These are phyloP conservation scores for Colletotrichum chlorophyti DNA, from an alignment of 2,329 filamentous ascomycete genomes.

Conservation along the genomic window DNA sequence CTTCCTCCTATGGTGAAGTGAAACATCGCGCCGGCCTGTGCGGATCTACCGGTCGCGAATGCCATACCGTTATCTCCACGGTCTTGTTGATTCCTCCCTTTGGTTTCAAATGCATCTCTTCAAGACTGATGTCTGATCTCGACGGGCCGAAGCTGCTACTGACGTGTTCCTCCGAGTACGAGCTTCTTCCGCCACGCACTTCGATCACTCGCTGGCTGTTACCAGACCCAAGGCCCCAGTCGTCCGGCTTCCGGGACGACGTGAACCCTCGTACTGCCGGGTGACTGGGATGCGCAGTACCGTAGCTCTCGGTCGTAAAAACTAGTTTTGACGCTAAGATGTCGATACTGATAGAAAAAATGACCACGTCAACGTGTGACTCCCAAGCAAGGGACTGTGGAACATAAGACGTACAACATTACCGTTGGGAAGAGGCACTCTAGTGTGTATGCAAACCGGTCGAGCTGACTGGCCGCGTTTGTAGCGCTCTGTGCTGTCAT, in stretches of 20 bases:
- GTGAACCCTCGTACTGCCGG: not conserved
- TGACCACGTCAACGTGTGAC: not conserved
- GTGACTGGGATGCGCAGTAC: not conserved
- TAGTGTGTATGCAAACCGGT: constrained; percentile 48
- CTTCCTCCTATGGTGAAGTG: not conserved
- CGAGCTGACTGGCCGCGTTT: constrained; percentile 43
- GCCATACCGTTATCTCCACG: constrained; percentile 9
- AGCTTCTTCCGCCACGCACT: not conserved
- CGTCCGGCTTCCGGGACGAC: not conserved
- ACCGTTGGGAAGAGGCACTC: constrained; percentile 50
- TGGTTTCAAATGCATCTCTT: not conserved
- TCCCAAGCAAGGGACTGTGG: fast-evolving
- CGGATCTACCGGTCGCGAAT: not conserved
- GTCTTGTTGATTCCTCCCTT: constrained; percentile 19
- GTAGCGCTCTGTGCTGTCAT: constrained; percentile 43
- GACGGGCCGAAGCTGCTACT: not conserved
- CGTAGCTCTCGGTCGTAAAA: constrained; percentile 26
- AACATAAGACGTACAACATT: constrained; percentile 42
- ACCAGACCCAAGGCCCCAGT: not conserved
- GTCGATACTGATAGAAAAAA: constrained; percentile 35
- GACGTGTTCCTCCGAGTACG: not conserved
- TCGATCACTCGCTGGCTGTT: not conserved
- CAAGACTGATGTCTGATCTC: not conserved
- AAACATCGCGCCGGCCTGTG: not conserved
- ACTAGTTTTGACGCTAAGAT: constrained; percentile 42